A percentile compares a stretch with the other conserved stretches of the same genome.
phyloP scores from a whole-genome alignment of 306 rosid genomes.

The Mimosa pudica region DNA sequence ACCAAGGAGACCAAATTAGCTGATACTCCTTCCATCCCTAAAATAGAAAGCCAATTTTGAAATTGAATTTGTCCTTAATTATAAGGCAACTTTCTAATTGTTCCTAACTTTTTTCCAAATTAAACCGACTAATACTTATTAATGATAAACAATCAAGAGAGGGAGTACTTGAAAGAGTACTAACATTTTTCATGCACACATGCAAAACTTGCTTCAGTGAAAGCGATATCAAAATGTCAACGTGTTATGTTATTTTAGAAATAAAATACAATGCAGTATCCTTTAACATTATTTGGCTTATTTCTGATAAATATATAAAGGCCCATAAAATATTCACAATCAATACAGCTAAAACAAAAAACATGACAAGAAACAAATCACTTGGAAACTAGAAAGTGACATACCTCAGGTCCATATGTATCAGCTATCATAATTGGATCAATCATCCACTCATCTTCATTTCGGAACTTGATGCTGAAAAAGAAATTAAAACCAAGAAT shows the following conservation, averaged over 20 bases:
- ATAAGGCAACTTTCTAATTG: too few relatives aligned
- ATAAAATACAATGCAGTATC: background rate
- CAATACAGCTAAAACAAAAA: background rate
- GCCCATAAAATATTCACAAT: background rate
- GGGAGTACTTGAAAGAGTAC: background rate
- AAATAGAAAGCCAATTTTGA: too few relatives aligned
- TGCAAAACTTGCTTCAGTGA: slow-evolving; percentile 10
- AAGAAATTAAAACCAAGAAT: slow-evolving; percentile 18
- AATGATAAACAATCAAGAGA: too few relatives aligned
- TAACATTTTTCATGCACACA: slow-evolving; percentile 22
- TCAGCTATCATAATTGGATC: slow-evolving; percentile 92
- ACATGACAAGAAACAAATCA: background rate
- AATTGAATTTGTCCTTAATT: too few relatives aligned
- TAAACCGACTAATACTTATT: too few relatives aligned
- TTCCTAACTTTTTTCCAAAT: too few relatives aligned
- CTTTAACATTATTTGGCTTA: background rate
- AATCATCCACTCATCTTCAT: slow-evolving; percentile 82
- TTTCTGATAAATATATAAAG: background rate
- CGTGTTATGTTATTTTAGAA: too few relatives aligned
- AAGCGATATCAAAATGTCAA: slow-evolving; percentile 9
- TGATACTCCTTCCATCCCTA: too few relatives aligned
- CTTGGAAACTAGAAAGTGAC: slow-evolving; percentile 8
- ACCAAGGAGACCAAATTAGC: slow-evolving; percentile 2
- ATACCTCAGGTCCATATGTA: slow-evolving; percentile 85
- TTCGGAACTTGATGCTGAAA: slow-evolving; percentile 73